Conservation (phyloP, 371 early-diverging fungal species). For the Amoeboaphelidium protococcarum region DNA sequence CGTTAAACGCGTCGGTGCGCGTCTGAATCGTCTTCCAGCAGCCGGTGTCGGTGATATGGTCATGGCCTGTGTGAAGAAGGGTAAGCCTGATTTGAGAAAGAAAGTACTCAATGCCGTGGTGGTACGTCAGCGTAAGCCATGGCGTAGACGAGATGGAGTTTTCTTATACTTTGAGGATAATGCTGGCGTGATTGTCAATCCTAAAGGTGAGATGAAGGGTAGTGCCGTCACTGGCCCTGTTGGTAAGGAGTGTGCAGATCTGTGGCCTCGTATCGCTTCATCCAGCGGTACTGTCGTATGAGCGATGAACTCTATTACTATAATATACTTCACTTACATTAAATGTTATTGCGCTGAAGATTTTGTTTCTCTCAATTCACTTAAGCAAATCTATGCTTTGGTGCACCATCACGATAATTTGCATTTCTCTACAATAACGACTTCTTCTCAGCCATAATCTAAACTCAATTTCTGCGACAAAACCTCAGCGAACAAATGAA, state of each 20-base stretch:
- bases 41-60: slow-evolving; percentile 99
- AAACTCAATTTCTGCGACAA: no score
- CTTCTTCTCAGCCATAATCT: no score
- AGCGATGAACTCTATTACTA: no score
- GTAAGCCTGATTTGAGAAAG: slow-evolving; percentile 99
- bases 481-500: no score
- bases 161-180: slow-evolving; percentile 96
- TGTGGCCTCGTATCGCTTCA: slow-evolving; percentile 99
- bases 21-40: slow-evolving; percentile 95
- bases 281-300: no score
- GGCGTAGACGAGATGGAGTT: slow-evolving; percentile 98
- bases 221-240: slow-evolving; percentile 99
- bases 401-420: no score
- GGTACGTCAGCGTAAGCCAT: slow-evolving; percentile 97
- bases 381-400: no score
- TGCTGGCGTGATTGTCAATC: slow-evolving; percentile 92
- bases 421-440: no score
- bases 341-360: no score
- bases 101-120: slow-evolving; percentile 99
- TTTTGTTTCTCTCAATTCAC: no score
- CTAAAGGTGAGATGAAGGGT: slow-evolving; percentile 99
- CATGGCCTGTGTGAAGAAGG: slow-evolving; percentile 98
- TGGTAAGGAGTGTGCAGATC: slow-evolving; percentile 99
- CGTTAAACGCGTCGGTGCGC: slow-evolving; percentile 86
- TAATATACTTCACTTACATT: no score